phyloP scores from a whole-genome alignment of 1,284 basidiomycete species.

The Malassezia japonica region DNA sequence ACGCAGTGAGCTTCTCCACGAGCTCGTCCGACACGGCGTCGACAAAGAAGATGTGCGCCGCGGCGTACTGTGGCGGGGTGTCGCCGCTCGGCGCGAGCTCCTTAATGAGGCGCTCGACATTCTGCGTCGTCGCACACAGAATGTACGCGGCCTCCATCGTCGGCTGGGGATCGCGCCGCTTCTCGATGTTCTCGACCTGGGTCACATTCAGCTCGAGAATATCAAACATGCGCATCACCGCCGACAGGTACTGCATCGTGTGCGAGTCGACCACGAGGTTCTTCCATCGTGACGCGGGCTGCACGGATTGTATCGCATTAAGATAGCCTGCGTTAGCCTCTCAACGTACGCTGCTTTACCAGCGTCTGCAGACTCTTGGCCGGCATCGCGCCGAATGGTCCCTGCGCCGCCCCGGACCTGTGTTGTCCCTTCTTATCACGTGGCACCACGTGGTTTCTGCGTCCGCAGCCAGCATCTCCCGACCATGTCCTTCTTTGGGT shows the following conservation, averaged over 20 bases:
- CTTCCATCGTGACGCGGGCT: conserved; percentile 63
- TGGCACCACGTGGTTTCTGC: not conserved
- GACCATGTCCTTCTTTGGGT: conserved; percentile 47
- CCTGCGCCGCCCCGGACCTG: conserved; percentile 6
- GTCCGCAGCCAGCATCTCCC: not conserved
- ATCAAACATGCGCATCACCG: conserved; percentile 72
- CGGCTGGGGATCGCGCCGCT: conserved; percentile 27
- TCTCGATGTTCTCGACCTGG: conserved; percentile 44
- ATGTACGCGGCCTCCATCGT: conserved; percentile 57
- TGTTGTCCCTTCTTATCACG: not conserved
- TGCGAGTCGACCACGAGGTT: conserved; percentile 89
- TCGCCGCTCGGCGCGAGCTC: conserved; percentile 31
- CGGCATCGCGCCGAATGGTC: conserved; percentile 16
- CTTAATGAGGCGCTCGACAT: conserved; percentile 74
- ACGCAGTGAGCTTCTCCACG: conserved; percentile 38
- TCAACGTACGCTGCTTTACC: conserved; percentile 15
- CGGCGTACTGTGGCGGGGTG: conserved; percentile 61
- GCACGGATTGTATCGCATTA: conserved; percentile 40
- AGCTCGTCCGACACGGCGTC: conserved; percentile 53
- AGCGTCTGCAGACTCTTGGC: conserved; percentile 17
- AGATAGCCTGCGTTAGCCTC: conserved; percentile 27
- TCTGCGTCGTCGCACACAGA: conserved; percentile 85
- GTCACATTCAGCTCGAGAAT: conserved; percentile 45
- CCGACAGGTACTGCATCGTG: conserved; percentile 71
- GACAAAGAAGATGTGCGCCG: conserved; percentile 85